Percentiles rank a stretch among this genome's conserved stretches.
Conservation (phyloP, 1,284 basidiomycete species). For the Apiotrichum siamense region DNA sequence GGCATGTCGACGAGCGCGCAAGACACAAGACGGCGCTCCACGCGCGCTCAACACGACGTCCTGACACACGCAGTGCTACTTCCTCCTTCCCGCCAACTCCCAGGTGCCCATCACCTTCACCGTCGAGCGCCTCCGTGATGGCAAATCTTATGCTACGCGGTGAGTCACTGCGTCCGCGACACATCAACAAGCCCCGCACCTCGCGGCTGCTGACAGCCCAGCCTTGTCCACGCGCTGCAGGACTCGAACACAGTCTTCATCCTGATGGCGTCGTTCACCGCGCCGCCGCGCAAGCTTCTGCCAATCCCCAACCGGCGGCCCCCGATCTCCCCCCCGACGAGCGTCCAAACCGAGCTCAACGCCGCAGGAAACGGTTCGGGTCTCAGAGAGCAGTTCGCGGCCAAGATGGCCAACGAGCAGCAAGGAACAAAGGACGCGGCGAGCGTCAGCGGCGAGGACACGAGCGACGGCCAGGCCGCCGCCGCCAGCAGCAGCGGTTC, state of each 20-base stretch:
- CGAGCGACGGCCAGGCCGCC: background rate
- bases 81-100: slow-evolving; percentile 57
- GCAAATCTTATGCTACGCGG: slow-evolving; percentile 36
- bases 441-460: background rate
- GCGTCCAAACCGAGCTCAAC: too few species aligned
- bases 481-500: background rate
- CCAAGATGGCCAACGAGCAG: background rate
- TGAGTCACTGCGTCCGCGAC: too few species aligned
- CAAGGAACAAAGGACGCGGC: background rate
- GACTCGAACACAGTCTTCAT: slow-evolving; percentile 71
- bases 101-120: slow-evolving; percentile 73
- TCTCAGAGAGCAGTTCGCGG: background rate
- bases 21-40: too few species aligned
- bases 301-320: background rate
- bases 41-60: too few species aligned
- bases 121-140: slow-evolving; percentile 75
- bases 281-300: slow-evolving; percentile 49
- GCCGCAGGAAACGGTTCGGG: background rate
- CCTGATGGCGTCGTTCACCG: slow-evolving; percentile 78
- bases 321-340: too few species aligned
- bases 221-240: slow-evolving; percentile 71
- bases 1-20: too few species aligned
- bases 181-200: too few species aligned
- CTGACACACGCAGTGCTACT: slow-evolving; percentile 38
- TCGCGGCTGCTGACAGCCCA: slow-evolving; percentile 51